Conservation (phyloP, 352 stramenopile species). For the Phytophthora brassicae region DNA sequence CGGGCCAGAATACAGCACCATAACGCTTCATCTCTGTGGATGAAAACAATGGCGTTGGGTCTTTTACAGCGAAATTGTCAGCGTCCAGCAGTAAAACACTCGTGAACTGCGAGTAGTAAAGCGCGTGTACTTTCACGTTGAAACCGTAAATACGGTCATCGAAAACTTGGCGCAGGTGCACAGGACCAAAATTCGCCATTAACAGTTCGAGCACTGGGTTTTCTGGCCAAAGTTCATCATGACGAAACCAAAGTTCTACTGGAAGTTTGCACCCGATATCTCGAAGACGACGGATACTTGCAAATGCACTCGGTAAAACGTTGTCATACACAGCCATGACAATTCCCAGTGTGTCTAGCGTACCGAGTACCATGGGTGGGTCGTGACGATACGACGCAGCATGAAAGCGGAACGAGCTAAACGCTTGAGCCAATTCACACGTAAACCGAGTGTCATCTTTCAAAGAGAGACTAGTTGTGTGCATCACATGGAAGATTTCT, state of each 20-base stretch:
- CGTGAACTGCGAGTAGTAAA: slow-evolving; percentile 55
- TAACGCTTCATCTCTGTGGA: slow-evolving; percentile 29
- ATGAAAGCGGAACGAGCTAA: slow-evolving; percentile 56
- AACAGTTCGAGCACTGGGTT: slow-evolving; percentile 43
- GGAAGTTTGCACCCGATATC: slow-evolving; percentile 42
- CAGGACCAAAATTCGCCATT: slow-evolving; percentile 31
- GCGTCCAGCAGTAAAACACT: slow-evolving; percentile 51
- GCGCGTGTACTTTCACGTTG: slow-evolving; percentile 50
- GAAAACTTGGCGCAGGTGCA: slow-evolving; percentile 45
- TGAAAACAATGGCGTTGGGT: slow-evolving; percentile 48
- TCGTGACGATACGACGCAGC: slow-evolving; percentile 57
- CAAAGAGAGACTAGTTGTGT: slow-evolving; percentile 58
- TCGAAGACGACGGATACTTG: slow-evolving; percentile 45
- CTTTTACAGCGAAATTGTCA: slow-evolving; percentile 47
- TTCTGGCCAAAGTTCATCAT: slow-evolving; percentile 43
- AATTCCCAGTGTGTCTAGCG: slow-evolving; percentile 30
- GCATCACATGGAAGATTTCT: slow-evolving; percentile 63
- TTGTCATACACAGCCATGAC: slow-evolving; percentile 51
- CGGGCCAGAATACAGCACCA: slow-evolving; percentile 53
- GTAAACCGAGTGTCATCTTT: slow-evolving; percentile 73
- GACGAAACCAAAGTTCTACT: slow-evolving; percentile 57
- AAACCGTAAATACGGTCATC: slow-evolving; percentile 53
- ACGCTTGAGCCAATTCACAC: slow-evolving; percentile 57
- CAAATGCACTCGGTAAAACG: slow-evolving; percentile 51
- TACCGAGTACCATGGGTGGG: slow-evolving; percentile 37